These are phyloP conservation scores for Russula sp. DNA, from an alignment of 768 basidiomycete species.

Conservation along the genomic window DNA sequence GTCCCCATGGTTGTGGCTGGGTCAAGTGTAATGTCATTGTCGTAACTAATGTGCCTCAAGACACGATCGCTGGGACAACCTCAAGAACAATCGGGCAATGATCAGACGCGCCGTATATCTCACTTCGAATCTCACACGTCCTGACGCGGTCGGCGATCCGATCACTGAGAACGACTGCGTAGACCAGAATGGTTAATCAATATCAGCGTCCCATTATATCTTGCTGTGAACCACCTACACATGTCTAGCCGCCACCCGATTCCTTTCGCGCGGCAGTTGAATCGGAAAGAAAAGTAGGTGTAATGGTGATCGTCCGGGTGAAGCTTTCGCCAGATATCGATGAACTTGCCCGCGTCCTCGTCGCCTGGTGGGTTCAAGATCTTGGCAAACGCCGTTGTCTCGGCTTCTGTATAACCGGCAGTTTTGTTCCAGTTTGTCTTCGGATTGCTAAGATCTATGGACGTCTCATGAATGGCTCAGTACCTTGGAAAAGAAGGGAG, in stretches of 20 bases:
- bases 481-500: not conserved
- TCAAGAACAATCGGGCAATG: conserved; percentile 82
- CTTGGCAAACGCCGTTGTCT: conserved; percentile 69
- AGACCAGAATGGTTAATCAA: not conserved
- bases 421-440: conserved; percentile 86
- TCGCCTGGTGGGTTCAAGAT: conserved; percentile 56
- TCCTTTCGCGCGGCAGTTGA: conserved; percentile 75
- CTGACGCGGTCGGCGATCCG: conserved; percentile 61
- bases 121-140: conserved; percentile 81
- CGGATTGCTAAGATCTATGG: conserved; percentile 62
- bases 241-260: conserved; percentile 87
- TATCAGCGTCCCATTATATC: conserved; percentile 4
- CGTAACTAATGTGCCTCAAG: not conserved
- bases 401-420: conserved; percentile 78
- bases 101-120: conserved; percentile 86
- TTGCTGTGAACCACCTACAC: conserved; percentile 47
- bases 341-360: conserved; percentile 44
- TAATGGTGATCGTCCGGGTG: conserved; percentile 72
- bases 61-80: conserved; percentile 38
- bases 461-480: not conserved
- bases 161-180: conserved; percentile 71
- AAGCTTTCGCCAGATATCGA: conserved; percentile 75
- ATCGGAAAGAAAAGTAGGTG: conserved; percentile 82
- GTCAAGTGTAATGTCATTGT: not conserved
- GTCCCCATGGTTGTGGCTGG: not conserved